Percentiles rank a stretch among this genome's conserved stretches.
Evolutionary conservation across 192 early-diverging fungal species (phyloP).

Genomic region (Dissophora ornata): DNA sequence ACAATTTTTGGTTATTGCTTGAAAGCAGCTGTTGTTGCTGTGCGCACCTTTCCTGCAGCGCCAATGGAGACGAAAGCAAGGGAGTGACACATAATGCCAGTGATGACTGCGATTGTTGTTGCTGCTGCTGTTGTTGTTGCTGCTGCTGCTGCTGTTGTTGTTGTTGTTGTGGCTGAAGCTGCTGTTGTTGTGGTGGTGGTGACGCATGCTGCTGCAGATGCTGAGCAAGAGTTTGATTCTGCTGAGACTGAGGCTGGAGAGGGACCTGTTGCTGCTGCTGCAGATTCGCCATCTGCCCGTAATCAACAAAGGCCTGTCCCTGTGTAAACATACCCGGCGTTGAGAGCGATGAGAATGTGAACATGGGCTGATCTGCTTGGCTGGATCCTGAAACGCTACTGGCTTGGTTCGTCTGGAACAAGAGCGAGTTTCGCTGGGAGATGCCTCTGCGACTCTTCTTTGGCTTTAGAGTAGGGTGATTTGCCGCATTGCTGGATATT

Average conservation of each 20-base stretch:
- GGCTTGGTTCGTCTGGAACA: constrained; percentile 4
- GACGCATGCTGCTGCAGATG: background rate
- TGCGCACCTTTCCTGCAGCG: constrained; percentile 21
- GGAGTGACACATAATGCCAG: constrained; percentile 43
- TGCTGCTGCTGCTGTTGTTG: constrained; percentile 16
- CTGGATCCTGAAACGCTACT: background rate
- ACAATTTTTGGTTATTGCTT: too few species aligned
- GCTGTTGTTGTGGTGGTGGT: constrained; percentile 9
- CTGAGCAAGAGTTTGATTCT: background rate
- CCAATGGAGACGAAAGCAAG: constrained; percentile 36
- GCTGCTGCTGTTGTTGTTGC: constrained; percentile 8
- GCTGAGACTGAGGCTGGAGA: background rate
- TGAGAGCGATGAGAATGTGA: constrained; percentile 44
- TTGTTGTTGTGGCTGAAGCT: constrained; percentile 9
- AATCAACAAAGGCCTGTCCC: constrained; percentile 44
- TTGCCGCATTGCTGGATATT: background rate
- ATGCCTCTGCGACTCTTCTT: constrained; percentile 22
- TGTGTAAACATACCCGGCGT: constrained; percentile 49
- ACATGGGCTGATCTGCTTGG: background rate
- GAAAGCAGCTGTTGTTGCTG: constrained; percentile 16
- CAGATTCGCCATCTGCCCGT: constrained; percentile 9
- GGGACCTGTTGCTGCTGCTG: background rate
- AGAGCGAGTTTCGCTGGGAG: constrained; percentile 18
- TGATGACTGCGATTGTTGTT: constrained; percentile 5
- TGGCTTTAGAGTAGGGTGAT: constrained; percentile 1